Evolutionary conservation across 1,139 yeast species (phyloP).

Genomic region (Arxiozyma slooffiae): DNA sequence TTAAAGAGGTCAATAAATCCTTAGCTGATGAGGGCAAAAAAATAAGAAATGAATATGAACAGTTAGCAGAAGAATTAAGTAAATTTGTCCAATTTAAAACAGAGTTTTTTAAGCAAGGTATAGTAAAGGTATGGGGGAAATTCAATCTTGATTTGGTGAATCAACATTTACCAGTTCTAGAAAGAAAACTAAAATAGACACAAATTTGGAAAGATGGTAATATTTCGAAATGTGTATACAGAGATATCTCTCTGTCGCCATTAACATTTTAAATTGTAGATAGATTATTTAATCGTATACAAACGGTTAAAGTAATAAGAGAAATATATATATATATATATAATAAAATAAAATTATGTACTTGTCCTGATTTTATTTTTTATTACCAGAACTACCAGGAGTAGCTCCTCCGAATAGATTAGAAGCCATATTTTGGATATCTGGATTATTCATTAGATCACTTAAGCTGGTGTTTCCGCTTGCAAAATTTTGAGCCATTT

Average conservation of each 20-base stretch:
- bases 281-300: too few relatives aligned
- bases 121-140: slow-evolving; percentile 15
- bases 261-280: background rate
- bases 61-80: slow-evolving; percentile 53
- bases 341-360: too few relatives aligned
- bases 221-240: background rate
- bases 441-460: slow-evolving; percentile 73
- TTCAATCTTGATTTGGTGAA: background rate
- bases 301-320: background rate
- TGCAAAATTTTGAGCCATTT: slow-evolving; percentile 66
- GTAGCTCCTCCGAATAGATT: slow-evolving; percentile 35
- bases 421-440: slow-evolving; percentile 57
- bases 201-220: background rate
- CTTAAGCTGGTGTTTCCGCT: slow-evolving; percentile 46
- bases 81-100: slow-evolving; percentile 45
- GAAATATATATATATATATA: too few relatives aligned
- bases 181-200: background rate
- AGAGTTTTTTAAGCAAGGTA: slow-evolving; percentile 31
- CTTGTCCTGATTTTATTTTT: background rate
- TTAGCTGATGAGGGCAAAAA: slow-evolving; percentile 15
- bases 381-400: slow-evolving; percentile 5
- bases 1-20: slow-evolving; percentile 14
- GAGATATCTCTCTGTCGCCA: background rate
- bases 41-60: slow-evolving; percentile 39
- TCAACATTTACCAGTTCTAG: background rate